phyloP scores from a whole-genome alignment of 2,329 filamentous ascomycete species.

The Podosphaera fusca region DNA sequence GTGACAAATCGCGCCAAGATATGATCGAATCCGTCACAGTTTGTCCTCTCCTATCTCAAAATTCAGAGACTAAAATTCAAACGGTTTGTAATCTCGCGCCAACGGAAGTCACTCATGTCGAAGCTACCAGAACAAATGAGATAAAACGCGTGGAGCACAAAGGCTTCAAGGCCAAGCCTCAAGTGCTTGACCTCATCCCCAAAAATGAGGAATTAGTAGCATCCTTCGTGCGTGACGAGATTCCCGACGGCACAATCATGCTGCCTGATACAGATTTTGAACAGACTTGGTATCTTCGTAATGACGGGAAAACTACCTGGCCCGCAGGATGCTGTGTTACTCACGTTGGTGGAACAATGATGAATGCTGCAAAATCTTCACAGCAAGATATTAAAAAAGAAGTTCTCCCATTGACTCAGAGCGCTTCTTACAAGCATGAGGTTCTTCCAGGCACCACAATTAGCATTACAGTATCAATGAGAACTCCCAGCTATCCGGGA shows the following conservation, averaged over 20 bases:
- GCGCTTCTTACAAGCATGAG: slow-evolving; percentile 46
- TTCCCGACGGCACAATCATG: slow-evolving; percentile 56
- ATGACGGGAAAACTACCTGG: slow-evolving; percentile 60
- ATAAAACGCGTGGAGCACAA: slow-evolving; percentile 12
- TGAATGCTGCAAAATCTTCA: slow-evolving; percentile 70
- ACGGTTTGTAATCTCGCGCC: slow-evolving; percentile 54
- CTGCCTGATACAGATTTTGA: slow-evolving; percentile 51
- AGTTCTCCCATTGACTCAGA: slow-evolving; percentile 59
- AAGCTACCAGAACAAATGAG: slow-evolving; percentile 14
- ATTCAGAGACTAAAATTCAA: slow-evolving; percentile 38
- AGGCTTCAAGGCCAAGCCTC: slow-evolving; percentile 7
- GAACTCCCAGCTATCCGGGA: slow-evolving; percentile 53
- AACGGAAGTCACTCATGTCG: slow-evolving; percentile 21
- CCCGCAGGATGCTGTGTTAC: slow-evolving; percentile 74
- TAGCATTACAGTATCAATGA: slow-evolving; percentile 65
- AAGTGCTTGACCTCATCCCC: not conserved
- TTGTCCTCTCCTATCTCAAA: slow-evolving; percentile 22
- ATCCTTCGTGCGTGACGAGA: slow-evolving; percentile 53
- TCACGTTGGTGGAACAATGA: slow-evolving; percentile 85
- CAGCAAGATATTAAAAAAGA: slow-evolving; percentile 59
- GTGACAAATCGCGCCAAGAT: slow-evolving; percentile 29
- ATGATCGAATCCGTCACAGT: slow-evolving; percentile 29
- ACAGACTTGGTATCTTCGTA: slow-evolving; percentile 80
- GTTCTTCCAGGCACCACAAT: slow-evolving; percentile 53
- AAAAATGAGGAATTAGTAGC: slow-evolving; percentile 26